Evolutionary conservation across 805 yeast species (phyloP), one percentile per base, ranked within the genome.

Genomic region (Wickerhamiella azyma): DNA sequence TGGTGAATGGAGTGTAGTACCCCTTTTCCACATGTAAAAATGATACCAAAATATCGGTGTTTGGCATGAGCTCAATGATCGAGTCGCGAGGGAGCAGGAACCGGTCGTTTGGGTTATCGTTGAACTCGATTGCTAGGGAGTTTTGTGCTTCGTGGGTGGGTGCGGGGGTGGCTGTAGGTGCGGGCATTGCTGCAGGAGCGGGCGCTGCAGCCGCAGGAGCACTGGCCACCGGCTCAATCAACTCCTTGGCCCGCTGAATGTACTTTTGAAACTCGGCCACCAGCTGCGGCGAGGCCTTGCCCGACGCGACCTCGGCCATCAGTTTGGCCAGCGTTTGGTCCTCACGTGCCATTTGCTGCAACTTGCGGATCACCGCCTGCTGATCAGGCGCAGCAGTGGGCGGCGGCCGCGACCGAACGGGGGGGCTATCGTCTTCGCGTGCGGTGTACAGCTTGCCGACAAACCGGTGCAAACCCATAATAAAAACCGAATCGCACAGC

Each of bases 281-380:
- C 59, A 85, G 89, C 6, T 72, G 77, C 5, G 75, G 72, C 0
- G 77, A 61, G 0, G 96, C 95, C 19, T 68, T 70, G 4, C 94
- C 94, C 47, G 80, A 73, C 0, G 97, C 96, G 2, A 89, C 96
- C 5, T 71, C 73, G 51, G 79, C 77, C 96, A 89, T 86, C 44
- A 89, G 65, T 1, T 71, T 63, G 52, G 77, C 81, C 42, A 89
- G 63, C 4, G 77, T 70, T 0, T 76, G 70, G 56, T 86, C 94
- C 4, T 70, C 68, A 36, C 81, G 72, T 0, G 96, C 96, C 63
- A 89, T 77, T 1, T 81, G 69, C 56, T 88, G 88, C 56, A 89
- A 70, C 54, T 85, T 83, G 3, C 82, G 77, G 53, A 89, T 85
- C 83, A 89, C 85, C 51, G 81, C 75, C 37, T 81, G 80, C 55